Base-by-base conservation (phyloP, 108 stramenopile genomes). In the Asterionellopsis glacialis region DNA sequence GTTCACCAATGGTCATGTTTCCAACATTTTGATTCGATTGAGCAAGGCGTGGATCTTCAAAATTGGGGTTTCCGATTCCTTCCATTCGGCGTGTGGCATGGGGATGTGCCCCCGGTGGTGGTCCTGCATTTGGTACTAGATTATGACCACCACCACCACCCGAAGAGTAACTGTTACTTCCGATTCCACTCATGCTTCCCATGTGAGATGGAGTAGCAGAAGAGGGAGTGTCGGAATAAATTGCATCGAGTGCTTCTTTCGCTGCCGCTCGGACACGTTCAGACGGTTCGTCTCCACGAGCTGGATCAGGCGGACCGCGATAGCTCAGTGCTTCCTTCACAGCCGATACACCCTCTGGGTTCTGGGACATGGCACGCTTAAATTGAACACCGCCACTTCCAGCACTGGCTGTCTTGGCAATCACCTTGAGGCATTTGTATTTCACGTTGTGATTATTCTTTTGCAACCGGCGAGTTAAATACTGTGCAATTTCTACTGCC, bases 221-320 rank as follows among this genome's bases (percentile, higher is more conserved):
- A 11, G 64, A 44, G 2, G 79, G 74, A 9, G 87, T 76, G 63
- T 95, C 91, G 41, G 77, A 78, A 57, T 91, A 97, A 14, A 98
- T 68, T 21, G 88, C 94, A 57, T 98, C 98, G 58, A 98, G 57
- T 19, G 94, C 91, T 38, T 97, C 98, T 72, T 96, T 96, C 10
- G 98, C 98, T 15, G 95, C 94, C 57, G 79, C 80, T 22, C 96
- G 63, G 16, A 98, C 96, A 48, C 80, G 73, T 40, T 87, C 75
- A 66, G 95, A 91, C 41, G 85, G 86, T 53, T 94, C 88, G 67
- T 99, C 98, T 0, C 98, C 98, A 15, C 92, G 84, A 13, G 95
- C 85, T 9, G 98, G 93, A 73, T 99, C 98, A 43, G 95, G 86
- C 1, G 85, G 87, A 0, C 96, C 98, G 5, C 88, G 61, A 59